Base-by-base conservation (phyloP, 495 filamentous ascomycete species). In the Tuber aestivum region DNA sequence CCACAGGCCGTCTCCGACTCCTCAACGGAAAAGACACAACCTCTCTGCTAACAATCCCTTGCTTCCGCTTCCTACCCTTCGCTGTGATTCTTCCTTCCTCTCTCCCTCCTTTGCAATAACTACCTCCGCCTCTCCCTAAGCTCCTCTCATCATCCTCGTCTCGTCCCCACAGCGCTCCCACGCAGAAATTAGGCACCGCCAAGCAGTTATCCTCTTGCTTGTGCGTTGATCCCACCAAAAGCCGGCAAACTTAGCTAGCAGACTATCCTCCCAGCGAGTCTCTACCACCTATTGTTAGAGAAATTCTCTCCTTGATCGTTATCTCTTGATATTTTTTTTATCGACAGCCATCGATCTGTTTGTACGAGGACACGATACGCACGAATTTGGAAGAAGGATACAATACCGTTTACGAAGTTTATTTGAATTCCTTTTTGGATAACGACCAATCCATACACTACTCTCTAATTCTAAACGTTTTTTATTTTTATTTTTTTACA, bases 91-190 rank as follows among this genome's bases (percentile, higher is more conserved):
- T 82, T 81, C 76, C 78, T 77, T 75, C 76, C 72, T 44, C 78
- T 44, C 78, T 79, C 48, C 73, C 69, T 50, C 50, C 72, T 69
- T 71, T 79, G 72, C 80, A 73, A 71, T 40, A n/a, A 71, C 73
- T 80, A 74, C 76, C 75, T 77, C 77, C 70, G 71, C 75, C 73
- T 80, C 77, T 80, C 83, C 77, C 77, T 78, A 76, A 72, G 76
- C 74, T 82, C 74, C 72, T 74, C 69, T 79, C 80, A 79, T 80
- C 75, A 72, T 75, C 81, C 81, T 78, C 80, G 77, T 79, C 83
- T 83, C 80, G 82, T 80, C 79, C 79, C 80, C 27, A 40, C 74
- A 68, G 69, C 61, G 72, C 77, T 45, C 44, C 61, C 65, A 72
- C 76, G 78, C 72, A 76, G 71, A 41, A 72, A 61, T 32, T 70